Conservation (phyloP, 495 filamentous ascomycete species). For the Hyaloscypha hepaticicola region DNA sequence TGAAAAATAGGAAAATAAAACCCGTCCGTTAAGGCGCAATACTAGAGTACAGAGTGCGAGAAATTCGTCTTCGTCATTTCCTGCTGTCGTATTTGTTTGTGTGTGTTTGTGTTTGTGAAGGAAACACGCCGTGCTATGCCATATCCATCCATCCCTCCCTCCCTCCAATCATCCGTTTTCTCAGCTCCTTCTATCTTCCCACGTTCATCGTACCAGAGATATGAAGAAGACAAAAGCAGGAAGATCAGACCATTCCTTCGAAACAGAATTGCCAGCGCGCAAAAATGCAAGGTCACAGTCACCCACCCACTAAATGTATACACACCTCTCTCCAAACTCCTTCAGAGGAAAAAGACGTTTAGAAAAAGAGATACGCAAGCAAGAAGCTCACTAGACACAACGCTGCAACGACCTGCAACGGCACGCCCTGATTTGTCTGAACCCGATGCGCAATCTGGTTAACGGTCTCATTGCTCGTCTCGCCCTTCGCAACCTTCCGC, state of each 20-base stretch:
- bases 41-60: constrained; percentile 23
- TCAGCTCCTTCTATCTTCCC: background rate
- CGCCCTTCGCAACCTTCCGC: constrained; percentile 56
- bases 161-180: background rate
- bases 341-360: constrained; percentile 30
- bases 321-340: background rate
- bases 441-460: constrained; percentile 53
- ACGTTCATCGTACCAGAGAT: background rate
- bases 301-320: background rate
- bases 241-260: background rate
- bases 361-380: constrained; percentile 94
- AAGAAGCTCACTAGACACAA: constrained; percentile 89
- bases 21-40: constrained; percentile 8
- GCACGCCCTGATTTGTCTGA: constrained; percentile 57
- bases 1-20: background rate
- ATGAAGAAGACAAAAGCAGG: background rate
- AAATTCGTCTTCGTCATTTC: constrained; percentile 13
- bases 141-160: background rate
- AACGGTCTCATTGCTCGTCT: constrained; percentile 43
- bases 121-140: background rate
- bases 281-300: background rate
- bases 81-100: background rate
- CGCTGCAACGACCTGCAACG: constrained; percentile 76
- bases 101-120: too few relatives aligned
- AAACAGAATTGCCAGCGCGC: background rate